A percentile compares a stretch with the other conserved stretches of the same genome.
Evolutionary conservation across 345 rosid genomes (phyloP).

Genomic region (Isatis tinctoria): DNA sequence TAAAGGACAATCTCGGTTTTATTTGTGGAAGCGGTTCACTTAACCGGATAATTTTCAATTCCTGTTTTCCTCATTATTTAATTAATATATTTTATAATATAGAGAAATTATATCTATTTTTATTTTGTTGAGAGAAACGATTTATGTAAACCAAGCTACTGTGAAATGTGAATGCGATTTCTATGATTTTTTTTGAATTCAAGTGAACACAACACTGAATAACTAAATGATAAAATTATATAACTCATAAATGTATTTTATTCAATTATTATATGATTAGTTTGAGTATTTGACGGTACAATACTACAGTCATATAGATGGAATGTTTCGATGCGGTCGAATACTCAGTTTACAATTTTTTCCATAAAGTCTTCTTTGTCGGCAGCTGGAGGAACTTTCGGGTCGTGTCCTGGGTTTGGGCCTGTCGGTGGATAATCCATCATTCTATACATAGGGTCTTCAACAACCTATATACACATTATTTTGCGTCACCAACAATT

Average conservation of each 20-base stretch:
- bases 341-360: neutral
- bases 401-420: neutral
- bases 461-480: neutral
- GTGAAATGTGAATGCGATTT: neutral
- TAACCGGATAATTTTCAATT: neutral
- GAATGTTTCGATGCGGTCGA: neutral
- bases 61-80: neutral
- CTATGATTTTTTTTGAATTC: neutral
- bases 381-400: neutral
- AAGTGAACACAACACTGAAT: too few relatives aligned
- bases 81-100: neutral
- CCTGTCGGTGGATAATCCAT: conserved; percentile 4
- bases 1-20: conserved; percentile 30
- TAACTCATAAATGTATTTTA: too few relatives aligned
- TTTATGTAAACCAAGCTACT: neutral
- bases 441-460: neutral
- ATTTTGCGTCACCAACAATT: neutral
- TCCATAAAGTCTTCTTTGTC: neutral
- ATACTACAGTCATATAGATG: neutral
- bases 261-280: neutral
- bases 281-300: neutral
- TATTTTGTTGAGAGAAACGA: neutral
- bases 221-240: neutral
- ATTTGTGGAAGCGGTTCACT: neutral
- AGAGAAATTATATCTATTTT: neutral